These are phyloP conservation scores for Boletus sp. DNA, from an alignment of 1,284 basidiomycete genomes.

Conservation along the genomic window DNA sequence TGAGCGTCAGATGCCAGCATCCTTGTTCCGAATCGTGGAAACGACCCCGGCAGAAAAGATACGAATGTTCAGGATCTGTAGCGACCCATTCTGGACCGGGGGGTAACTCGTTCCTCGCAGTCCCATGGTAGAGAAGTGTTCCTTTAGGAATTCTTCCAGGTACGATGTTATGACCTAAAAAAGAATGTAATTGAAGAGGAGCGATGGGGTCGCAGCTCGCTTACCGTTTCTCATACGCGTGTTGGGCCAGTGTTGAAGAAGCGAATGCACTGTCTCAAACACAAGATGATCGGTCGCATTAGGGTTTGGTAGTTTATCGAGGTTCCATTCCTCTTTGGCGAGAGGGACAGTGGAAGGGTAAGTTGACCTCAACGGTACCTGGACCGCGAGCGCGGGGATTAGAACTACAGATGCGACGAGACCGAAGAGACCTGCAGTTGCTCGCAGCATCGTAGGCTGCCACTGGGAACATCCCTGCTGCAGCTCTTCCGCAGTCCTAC, in stretches of 20 bases:
- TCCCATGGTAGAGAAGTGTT: conserved; percentile 42
- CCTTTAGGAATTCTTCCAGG: conserved; percentile 39
- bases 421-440: not conserved
- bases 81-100: conserved; percentile 39
- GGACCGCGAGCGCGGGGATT: conserved; percentile 1
- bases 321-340: conserved; percentile 11
- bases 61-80: conserved; percentile 43
- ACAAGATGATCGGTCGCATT: conserved; percentile 27
- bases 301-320: conserved; percentile 15
- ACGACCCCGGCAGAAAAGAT: conserved; percentile 32
- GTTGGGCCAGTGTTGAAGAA: conserved; percentile 50
- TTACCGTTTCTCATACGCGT: conserved; percentile 46
- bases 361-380: conserved; percentile 18
- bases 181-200: not conserved
- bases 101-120: conserved; percentile 27
- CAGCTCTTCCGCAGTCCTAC: too few species aligned
- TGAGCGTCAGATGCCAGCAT: conserved; percentile 39
- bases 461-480: too few species aligned
- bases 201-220: not conserved
- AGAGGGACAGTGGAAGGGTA: too few species aligned
- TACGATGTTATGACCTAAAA: conserved; percentile 41
- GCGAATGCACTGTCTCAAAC: conserved; percentile 29
- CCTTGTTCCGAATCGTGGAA: conserved; percentile 4
- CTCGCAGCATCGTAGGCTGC: conserved; percentile 7
- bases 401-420: not conserved